A percentile compares a stretch with the other conserved stretches of the same genome.
phyloP scores from a whole-genome alignment of 202 grass and related monocot genomes.

The Saccharum hybrid region DNA sequence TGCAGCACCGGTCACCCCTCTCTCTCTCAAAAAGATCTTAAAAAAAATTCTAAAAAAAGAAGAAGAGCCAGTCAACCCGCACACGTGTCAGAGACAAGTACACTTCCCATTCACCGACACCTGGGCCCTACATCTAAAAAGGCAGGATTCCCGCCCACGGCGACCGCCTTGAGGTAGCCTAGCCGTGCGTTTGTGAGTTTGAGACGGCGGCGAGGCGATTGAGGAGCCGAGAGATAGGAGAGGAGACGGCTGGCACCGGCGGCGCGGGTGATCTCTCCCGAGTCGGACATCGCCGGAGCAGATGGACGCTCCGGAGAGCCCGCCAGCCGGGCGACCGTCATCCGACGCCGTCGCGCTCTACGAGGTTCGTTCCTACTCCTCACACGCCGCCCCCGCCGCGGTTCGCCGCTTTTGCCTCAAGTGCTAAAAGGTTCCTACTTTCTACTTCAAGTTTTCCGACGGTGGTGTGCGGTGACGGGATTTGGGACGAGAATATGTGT shows the following conservation, averaged over 20 bases:
- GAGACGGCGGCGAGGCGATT: conserved; percentile 23
- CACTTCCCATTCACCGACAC: not conserved
- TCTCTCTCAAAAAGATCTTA: no score
- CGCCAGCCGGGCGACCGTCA: not conserved
- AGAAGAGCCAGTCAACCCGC: no score
- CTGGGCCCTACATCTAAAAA: conserved; percentile 6
- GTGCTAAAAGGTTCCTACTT: not conserved
- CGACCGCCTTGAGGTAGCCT: no score
- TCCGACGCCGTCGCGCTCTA: not conserved
- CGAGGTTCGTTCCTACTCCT: conserved; percentile 5
- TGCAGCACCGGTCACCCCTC: no score
- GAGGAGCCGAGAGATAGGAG: not conserved
- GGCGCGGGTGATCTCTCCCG: not conserved
- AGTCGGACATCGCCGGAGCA: not conserved
- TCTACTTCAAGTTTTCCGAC: not conserved
- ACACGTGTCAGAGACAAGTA: no score
- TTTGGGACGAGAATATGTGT: not conserved
- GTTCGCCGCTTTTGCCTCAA: not conserved
- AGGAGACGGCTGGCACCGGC: not conserved
- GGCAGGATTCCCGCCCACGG: conserved; percentile 17
- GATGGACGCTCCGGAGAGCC: conserved; percentile 31
- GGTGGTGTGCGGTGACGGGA: no score
- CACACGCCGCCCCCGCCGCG: not conserved
- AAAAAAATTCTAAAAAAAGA: no score
- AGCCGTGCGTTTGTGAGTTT: not conserved